Evolutionary conservation across 371 early-diverging fungal species (phyloP).

Genomic region (Mycotypha africana): DNA sequence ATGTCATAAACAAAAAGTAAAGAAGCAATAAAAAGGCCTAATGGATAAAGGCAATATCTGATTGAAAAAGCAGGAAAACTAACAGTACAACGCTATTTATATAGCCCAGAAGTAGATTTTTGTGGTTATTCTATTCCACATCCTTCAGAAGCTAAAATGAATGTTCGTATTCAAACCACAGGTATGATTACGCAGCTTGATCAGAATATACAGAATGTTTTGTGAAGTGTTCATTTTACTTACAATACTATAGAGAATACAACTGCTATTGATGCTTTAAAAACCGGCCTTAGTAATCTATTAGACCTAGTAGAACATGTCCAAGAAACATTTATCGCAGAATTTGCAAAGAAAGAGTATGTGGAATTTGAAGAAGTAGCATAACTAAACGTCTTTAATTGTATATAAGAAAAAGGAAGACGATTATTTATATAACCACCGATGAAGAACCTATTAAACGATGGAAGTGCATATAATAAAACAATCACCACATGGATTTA

Average conservation of each 20-base stretch:
- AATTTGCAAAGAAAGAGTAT: constrained; percentile 39
- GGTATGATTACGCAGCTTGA: constrained; percentile 28
- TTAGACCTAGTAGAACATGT: constrained; percentile 67
- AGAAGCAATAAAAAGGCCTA: constrained; percentile 1
- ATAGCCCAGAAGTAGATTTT: constrained; percentile 86
- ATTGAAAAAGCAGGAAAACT: too few species aligned
- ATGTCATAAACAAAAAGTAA: constrained; percentile 92
- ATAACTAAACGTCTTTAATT: constrained; percentile 6
- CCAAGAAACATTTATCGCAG: constrained; percentile 50
- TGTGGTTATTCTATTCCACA: constrained; percentile 99
- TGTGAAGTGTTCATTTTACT: not conserved
- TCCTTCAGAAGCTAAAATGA: constrained; percentile 93
- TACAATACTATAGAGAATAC: constrained; percentile 62
- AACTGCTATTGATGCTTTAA: constrained; percentile 79
- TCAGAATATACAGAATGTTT: too few species aligned
- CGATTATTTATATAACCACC: too few species aligned
- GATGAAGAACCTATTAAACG: too few species aligned
- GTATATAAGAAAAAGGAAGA: too few species aligned
- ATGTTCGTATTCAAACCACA: constrained; percentile 94
- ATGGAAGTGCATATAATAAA: too few species aligned
- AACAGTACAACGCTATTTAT: not conserved
- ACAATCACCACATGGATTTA: too few species aligned
- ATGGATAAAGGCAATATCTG: too few species aligned
- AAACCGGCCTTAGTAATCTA: constrained; percentile 83
- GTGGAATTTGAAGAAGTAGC: constrained; percentile 26